Percentiles rank a stretch among this genome's conserved stretches.
Conservation (phyloP, 75 land plant genomes). For the Pinus tabuliformis region DNA sequence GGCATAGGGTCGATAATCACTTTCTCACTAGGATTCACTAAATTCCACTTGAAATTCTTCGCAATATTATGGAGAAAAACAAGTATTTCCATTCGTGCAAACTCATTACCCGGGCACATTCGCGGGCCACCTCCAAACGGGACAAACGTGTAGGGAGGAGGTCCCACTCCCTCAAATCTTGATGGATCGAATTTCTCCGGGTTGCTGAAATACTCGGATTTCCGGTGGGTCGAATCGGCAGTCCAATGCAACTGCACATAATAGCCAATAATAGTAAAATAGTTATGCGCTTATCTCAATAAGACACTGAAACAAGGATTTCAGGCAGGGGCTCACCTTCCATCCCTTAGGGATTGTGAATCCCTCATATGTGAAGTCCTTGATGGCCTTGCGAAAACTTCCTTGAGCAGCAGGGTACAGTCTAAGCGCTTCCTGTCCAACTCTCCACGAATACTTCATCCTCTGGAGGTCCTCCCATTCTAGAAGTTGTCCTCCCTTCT, state of each 20-base stretch:
- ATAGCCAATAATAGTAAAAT: not conserved
- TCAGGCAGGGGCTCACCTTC: constrained; percentile 16
- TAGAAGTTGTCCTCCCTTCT: not conserved
- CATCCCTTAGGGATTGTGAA: constrained; percentile 35
- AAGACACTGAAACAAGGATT: no score
- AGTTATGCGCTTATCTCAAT: not conserved
- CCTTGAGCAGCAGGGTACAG: constrained; percentile 11
- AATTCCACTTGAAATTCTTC: constrained; percentile 38
- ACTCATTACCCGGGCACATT: constrained; percentile 62
- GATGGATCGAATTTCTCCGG: constrained; percentile 58
- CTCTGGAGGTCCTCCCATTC: constrained; percentile 14
- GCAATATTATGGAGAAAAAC: constrained; percentile 49
- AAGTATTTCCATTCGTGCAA: constrained; percentile 61
- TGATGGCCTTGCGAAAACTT: constrained; percentile 15
- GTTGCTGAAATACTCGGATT: constrained; percentile 34
- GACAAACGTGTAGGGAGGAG: constrained; percentile 41
- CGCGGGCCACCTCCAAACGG: constrained; percentile 75
- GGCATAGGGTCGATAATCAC: constrained; percentile 39
- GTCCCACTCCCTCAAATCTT: constrained; percentile 36
- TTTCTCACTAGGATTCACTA: constrained; percentile 18
- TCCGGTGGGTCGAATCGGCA: constrained; percentile 29
- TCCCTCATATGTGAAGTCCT: constrained; percentile 16
- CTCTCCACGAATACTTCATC: constrained; percentile 34
- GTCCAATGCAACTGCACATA: constrained; percentile 40
- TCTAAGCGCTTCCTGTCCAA: constrained; percentile 24